These are phyloP conservation scores for Ophidiomyces ophidiicola DNA, from an alignment of 2,329 filamentous ascomycete genomes.

Conservation along the genomic window DNA sequence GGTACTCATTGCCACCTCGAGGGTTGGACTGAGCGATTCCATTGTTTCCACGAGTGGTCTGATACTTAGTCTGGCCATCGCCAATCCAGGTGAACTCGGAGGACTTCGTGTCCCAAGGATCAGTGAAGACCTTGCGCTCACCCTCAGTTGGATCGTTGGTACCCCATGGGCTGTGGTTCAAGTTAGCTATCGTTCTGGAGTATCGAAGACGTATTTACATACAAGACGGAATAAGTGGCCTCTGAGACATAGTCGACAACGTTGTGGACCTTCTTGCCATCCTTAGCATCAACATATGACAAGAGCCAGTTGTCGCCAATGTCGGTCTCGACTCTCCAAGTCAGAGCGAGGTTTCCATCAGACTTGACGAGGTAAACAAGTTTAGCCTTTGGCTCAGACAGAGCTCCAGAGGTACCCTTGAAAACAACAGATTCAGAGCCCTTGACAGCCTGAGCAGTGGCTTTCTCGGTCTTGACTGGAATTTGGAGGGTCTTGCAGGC, in stretches of 20 bases:
- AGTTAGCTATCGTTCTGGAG: background rate
- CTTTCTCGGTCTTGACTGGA: constrained; percentile 11
- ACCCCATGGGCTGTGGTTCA: constrained; percentile 9
- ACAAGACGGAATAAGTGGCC: constrained; percentile 13
- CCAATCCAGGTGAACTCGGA: constrained; percentile 13
- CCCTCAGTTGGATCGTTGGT: constrained; percentile 15
- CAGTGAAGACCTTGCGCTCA: constrained; percentile 5
- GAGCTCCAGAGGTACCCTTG: constrained; percentile 13
- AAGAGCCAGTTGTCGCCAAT: constrained; percentile 15
- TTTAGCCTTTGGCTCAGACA: constrained; percentile 11
- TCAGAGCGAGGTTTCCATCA: constrained; percentile 12
- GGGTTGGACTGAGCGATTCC: constrained; percentile 13
- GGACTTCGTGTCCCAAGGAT: constrained; percentile 11
- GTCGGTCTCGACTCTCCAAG: constrained; percentile 15
- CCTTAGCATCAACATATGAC: constrained; percentile 14
- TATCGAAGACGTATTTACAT: background rate
- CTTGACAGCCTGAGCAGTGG: constrained; percentile 9
- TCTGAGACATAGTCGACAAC: constrained; percentile 14
- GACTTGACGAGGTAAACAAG: constrained; percentile 13
- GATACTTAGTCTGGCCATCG: constrained; percentile 9
- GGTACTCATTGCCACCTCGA: constrained; percentile 8
- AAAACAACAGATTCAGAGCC: constrained; percentile 11
- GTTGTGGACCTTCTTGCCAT: constrained; percentile 12
- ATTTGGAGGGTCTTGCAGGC: constrained; percentile 10
- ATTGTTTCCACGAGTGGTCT: constrained; percentile 13